Base-by-base conservation (phyloP, 1,284 basidiomycete species). In the Rhodotorula sp. region DNA sequence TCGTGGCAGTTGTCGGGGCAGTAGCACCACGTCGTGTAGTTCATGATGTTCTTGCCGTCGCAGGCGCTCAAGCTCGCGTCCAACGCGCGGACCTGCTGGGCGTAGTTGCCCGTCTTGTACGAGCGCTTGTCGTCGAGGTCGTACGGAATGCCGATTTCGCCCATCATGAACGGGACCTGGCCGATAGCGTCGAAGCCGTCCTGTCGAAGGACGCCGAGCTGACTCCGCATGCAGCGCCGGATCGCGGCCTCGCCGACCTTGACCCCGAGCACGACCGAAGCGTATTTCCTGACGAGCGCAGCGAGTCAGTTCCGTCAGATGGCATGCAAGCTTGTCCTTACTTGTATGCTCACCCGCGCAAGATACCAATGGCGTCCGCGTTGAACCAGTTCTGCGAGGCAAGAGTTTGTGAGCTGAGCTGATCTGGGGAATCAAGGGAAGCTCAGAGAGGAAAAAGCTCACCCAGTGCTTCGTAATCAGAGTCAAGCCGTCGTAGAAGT, bases 91-190 rank as follows among this genome's bases (percentile, higher is more conserved):
- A 91, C 88, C 80, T 98, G 96, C 31, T 84, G 81, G 1, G 74
- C 64, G 69, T 77, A 79, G 68, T 78, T 68, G 59, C 78, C 78
- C 52, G 75, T 73, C 47, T 60, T 77, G 72, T 79, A 79, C 48
- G 92, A 91, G 76, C 87, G 84, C 79, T 89, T 85, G 79, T 88
- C 87, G 49, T 91, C 91, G 20, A 84, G 84, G 77, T 91, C 88
- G 62, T 88, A 94, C 1, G 96, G 96, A 8, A 90, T 91, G 14
- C 96, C 96, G 64, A 98, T 95, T 83, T 99, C 96, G 39, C 96
- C 95, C 65, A 99, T 92, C 76, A 98, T 84, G 0, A 91, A 96
- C 0, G 96, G 96, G 78, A 91, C 97, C n/a, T 85, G 77, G 20
- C 87, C 88, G 26, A 85, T 79, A 16, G 82, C 80, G 66, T 85